These are phyloP conservation scores for Mucor circinelloides DNA, from an alignment of 371 early-diverging fungal species.

Conservation along the genomic window DNA sequence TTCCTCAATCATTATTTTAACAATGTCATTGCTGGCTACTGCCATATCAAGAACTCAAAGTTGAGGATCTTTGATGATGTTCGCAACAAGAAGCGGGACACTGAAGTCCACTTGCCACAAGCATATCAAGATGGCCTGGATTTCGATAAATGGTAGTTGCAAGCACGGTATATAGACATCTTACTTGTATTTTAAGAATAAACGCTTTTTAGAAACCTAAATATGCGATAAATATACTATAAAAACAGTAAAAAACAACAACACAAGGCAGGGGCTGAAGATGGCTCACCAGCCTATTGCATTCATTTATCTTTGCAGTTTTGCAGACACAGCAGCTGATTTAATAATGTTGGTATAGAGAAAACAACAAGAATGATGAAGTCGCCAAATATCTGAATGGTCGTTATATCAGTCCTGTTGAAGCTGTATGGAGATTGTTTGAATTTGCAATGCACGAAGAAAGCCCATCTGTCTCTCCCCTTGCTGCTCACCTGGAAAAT, in stretches of 20 bases:
- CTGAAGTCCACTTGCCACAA: background rate
- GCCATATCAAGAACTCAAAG: background rate
- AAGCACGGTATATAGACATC: background rate
- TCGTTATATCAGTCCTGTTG: constrained; percentile 9
- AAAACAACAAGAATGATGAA: background rate
- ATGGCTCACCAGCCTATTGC: too few species aligned
- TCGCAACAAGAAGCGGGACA: background rate
- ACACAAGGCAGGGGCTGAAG: too few species aligned
- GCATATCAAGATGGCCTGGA: constrained; percentile 6
- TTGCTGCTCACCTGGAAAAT: background rate
- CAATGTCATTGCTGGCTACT: background rate
- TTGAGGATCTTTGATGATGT: background rate
- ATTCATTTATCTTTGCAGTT: too few species aligned
- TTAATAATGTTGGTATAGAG: too few species aligned
- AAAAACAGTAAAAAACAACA: too few species aligned
- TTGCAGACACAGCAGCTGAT: too few species aligned
- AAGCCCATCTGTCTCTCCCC: background rate
- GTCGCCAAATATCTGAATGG: constrained; percentile 7
- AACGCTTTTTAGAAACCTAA: too few species aligned
- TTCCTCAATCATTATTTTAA: background rate
- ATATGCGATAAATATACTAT: too few species aligned
- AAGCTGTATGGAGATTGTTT: too few species aligned
- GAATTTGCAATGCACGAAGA: too few species aligned
- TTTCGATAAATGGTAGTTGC: background rate
- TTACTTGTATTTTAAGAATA: background rate